phyloP scores from a whole-genome alignment of 1,284 basidiomycete species.

The Pseudozyma flocculosa region DNA sequence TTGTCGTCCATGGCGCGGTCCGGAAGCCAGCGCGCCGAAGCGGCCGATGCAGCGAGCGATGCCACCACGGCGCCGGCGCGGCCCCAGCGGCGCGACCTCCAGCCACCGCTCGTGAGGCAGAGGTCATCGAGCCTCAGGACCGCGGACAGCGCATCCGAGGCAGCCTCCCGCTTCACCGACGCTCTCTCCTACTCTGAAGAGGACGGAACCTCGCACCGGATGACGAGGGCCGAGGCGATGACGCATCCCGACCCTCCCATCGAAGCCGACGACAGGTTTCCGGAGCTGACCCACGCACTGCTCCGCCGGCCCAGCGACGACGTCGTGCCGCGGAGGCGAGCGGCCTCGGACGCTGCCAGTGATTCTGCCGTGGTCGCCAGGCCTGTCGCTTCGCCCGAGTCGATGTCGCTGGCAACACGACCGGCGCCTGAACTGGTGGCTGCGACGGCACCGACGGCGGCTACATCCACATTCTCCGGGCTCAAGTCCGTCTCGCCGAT shows the following conservation, averaged over 20 bases:
- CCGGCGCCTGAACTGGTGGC: no score
- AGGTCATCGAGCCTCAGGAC: constrained; percentile 26
- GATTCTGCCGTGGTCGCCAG: constrained; percentile 28
- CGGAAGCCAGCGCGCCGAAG: no score
- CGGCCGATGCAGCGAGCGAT: no score
- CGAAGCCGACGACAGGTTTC: constrained; percentile 33
- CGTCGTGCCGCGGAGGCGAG: constrained; percentile 11
- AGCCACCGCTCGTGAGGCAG: no score
- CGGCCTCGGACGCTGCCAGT: constrained; percentile 28
- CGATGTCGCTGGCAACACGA: no score
- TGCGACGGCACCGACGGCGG: no score
- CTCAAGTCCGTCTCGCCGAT: no score
- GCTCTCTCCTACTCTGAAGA: constrained; percentile 1
- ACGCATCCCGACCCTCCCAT: constrained; percentile 40
- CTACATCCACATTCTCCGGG: no score
- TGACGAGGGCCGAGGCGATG: constrained; percentile 30
- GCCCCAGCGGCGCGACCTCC: no score
- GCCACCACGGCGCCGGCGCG: no score
- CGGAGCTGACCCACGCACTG: constrained; percentile 36
- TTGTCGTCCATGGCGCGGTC: no score
- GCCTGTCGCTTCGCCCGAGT: constrained; percentile 13
- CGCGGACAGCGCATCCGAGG: constrained; percentile 7
- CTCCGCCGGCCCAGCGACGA: constrained; percentile 34
- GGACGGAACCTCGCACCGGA: constrained; percentile 4
- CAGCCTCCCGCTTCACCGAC: no score